phyloP scores from a whole-genome alignment of 2,329 filamentous ascomycete species.

The Xylaria sp. region DNA sequence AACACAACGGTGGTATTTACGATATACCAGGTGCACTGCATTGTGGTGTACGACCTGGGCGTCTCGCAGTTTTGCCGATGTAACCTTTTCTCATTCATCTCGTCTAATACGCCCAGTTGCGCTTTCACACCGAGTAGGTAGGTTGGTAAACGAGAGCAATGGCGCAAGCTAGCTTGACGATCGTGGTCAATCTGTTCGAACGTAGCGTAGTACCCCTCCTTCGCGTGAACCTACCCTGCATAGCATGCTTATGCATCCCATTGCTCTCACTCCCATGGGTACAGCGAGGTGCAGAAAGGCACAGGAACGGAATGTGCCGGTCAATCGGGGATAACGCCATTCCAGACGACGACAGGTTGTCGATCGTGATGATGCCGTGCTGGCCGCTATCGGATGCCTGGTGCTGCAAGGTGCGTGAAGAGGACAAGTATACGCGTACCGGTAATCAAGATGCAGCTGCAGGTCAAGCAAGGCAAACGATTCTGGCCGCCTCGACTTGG shows the following conservation, averaged over 20 bases:
- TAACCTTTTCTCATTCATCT: background rate
- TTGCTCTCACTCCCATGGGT: background rate
- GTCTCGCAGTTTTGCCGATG: conserved; percentile 10
- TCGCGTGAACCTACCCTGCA: conserved; percentile 2
- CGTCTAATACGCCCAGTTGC: background rate
- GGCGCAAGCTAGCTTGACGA: background rate
- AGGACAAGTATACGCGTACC: conserved; percentile 1
- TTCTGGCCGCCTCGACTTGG: background rate
- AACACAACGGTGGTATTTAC: conserved; percentile 21
- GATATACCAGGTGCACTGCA: conserved; percentile 6
- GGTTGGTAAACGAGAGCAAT: background rate
- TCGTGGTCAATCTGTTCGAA: background rate
- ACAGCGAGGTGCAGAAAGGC: background rate
- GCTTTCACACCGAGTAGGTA: background rate
- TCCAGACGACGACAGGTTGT: background rate
- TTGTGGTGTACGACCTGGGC: background rate
- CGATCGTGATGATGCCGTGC: background rate
- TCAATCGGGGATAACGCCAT: background rate
- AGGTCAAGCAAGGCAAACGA: conserved; percentile 5
- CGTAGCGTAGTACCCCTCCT: background rate
- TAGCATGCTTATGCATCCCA: too few relatives aligned
- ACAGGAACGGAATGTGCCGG: conserved; percentile 2
- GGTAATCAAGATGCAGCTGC: conserved; percentile 19
- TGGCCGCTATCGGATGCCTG: conserved; percentile 20
- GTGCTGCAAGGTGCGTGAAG: conserved; percentile 14